phyloP scores from a whole-genome alignment of 2,329 filamentous ascomycete species.

The Seiridium cupressi region DNA sequence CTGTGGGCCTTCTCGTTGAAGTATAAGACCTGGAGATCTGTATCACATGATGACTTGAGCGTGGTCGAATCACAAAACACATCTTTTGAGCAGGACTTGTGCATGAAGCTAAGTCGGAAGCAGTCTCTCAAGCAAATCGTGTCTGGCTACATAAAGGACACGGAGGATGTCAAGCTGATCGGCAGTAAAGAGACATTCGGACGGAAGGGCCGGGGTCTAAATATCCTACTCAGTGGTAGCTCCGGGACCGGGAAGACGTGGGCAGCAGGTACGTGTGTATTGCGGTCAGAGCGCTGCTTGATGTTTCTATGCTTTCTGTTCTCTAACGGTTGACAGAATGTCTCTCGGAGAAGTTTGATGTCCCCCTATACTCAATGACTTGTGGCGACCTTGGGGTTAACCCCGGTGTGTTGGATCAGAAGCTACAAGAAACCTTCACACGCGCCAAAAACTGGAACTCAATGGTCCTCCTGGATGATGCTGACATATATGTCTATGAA shows the following conservation, averaged over 20 bases:
- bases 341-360: constrained; percentile 11
- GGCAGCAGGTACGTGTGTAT: constrained; percentile 13
- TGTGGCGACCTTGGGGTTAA: constrained; percentile 14
- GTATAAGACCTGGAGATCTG: constrained; percentile 14
- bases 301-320: neutral
- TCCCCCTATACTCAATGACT: constrained; percentile 14
- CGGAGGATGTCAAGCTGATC: neutral
- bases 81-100: neutral
- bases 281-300: neutral
- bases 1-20: constrained; percentile 16
- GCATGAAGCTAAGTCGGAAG: neutral
- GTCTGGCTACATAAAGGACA: neutral
- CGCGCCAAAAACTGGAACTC: constrained; percentile 16
- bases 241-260: constrained; percentile 16
- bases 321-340: constrained; percentile 9
- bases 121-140: neutral
- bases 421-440: constrained; percentile 9
- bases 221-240: constrained; percentile 12
- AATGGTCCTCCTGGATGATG: constrained; percentile 15
- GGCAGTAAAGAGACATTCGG: constrained; percentile 1
- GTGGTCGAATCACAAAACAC: neutral
- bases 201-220: constrained; percentile 1
- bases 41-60: constrained; percentile 8
- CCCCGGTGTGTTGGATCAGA: constrained; percentile 10
- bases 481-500: constrained; percentile 12